Percentiles rank a stretch among this genome's conserved stretches.
Evolutionary conservation across 805 yeast species (phyloP).

Genomic region (Ogataea nakhonphanomensis): DNA sequence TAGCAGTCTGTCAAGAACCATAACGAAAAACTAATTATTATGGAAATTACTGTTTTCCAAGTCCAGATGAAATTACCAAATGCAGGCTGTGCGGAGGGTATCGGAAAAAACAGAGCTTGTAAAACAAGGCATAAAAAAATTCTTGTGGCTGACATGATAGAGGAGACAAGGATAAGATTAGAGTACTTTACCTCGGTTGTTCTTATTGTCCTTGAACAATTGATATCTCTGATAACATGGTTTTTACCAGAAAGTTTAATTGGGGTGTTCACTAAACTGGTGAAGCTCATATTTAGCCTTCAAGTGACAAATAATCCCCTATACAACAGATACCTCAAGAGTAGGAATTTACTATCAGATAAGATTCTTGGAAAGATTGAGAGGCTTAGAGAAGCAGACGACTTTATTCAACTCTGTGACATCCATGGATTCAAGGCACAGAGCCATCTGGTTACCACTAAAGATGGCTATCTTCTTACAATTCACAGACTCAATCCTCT

Average conservation of each 20-base stretch:
- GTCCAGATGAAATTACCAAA: slow-evolving; percentile 1
- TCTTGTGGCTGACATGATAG: slow-evolving; percentile 5
- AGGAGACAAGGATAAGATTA: slow-evolving; percentile 3
- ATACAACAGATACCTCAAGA: slow-evolving; percentile 23
- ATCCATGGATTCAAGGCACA: slow-evolving; percentile 70
- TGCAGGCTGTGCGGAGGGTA: slow-evolving; percentile 3
- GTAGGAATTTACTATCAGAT: slow-evolving; percentile 14
- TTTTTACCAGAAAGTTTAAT: slow-evolving; percentile 27
- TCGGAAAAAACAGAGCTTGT: neutral
- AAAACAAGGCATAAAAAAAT: neutral
- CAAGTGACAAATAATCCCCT: slow-evolving; percentile 21
- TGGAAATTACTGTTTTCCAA: slow-evolving; percentile 5
- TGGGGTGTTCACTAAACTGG: slow-evolving; percentile 21
- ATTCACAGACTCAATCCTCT: slow-evolving; percentile 60
- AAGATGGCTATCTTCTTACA: slow-evolving; percentile 73
- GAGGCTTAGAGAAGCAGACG: slow-evolving; percentile 42
- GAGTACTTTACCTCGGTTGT: slow-evolving; percentile 23
- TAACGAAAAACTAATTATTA: slow-evolving; percentile 7
- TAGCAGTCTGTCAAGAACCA: slow-evolving; percentile 27
- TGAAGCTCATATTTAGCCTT: slow-evolving; percentile 19
- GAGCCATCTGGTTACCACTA: slow-evolving; percentile 72
- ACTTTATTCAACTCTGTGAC: slow-evolving; percentile 62
- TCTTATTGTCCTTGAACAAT: slow-evolving; percentile 27
- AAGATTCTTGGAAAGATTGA: slow-evolving; percentile 26
- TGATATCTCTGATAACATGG: slow-evolving; percentile 25